Evolutionary conservation across 495 filamentous ascomycete species (phyloP).

Genomic region (Xylaria bambusicola): DNA sequence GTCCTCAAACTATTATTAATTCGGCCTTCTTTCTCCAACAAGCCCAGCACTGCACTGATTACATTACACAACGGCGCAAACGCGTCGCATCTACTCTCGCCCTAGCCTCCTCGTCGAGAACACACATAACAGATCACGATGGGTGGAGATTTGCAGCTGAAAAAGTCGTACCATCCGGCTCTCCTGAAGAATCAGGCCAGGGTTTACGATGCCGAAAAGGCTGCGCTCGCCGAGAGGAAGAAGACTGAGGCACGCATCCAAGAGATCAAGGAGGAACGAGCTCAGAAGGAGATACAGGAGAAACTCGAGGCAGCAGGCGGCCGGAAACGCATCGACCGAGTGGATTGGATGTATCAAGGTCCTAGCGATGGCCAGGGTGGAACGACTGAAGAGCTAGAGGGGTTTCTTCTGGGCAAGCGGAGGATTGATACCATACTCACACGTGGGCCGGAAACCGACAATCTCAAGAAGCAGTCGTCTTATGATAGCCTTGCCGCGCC

Average conservation of each 20-base stretch:
- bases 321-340: slow-evolving; percentile 68
- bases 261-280: slow-evolving; percentile 91
- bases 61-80: neutral
- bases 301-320: slow-evolving; percentile 90
- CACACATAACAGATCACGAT: slow-evolving; percentile 54
- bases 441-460: slow-evolving; percentile 78
- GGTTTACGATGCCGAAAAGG: slow-evolving; percentile 86
- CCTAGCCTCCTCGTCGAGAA: slow-evolving; percentile 16
- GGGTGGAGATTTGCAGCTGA: slow-evolving; percentile 90
- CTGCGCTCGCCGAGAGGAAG: slow-evolving; percentile 94
- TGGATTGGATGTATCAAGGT: slow-evolving; percentile 98
- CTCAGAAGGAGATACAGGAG: slow-evolving; percentile 86
- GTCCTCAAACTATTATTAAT: too few relatives aligned
- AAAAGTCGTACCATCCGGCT: slow-evolving; percentile 96
- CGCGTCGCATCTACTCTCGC: neutral
- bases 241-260: slow-evolving; percentile 71
- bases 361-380: slow-evolving; percentile 77
- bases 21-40: too few relatives aligned
- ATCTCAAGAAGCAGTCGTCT: slow-evolving; percentile 77
- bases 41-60: too few relatives aligned
- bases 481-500: slow-evolving; percentile 63
- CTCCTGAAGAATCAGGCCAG: slow-evolving; percentile 79
- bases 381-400: slow-evolving; percentile 90
- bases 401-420: slow-evolving; percentile 88
- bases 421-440: slow-evolving; percentile 84